Evolutionary conservation across 1,139 yeast species (phyloP), one percentile per base, ranked within the genome.

Genomic region (Yamadazyma dushanensis): DNA sequence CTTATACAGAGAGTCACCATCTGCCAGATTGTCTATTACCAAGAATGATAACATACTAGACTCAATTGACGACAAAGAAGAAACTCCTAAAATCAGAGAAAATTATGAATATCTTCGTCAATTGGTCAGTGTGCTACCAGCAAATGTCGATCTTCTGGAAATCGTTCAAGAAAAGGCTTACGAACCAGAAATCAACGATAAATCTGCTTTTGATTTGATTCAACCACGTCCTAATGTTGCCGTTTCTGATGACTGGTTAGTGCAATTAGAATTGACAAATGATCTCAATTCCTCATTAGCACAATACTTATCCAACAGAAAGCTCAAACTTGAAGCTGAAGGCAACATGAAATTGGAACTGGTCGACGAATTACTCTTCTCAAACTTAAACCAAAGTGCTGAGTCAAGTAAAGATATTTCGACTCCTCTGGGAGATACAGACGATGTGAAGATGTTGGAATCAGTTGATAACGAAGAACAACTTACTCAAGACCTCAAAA

Each of bases 111-210:
- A 69, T 41, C 57, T 68, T 40, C 60, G 59, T 35, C 66, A 61
- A 34, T 46, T 68, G 32, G 62, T 66, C 6, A 57, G 57, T 32
- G 51, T 56, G 1, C 56, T 52, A 31, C 72, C 64, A 9, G 51
- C 57, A 10, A 60, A 59, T 25, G 49, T 59, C 10, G 57, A 63
- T 32, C 49, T 73, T 49, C 51, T 57, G 35, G 70, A 67, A 9
- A 63, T 80, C 11, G 69, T 80, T 7, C 68, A 74, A 34, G 85
- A 80, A 45, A 82, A 79, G 49, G 83, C 79, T 1, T 83, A 76
- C 49, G 94, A 84, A 56, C 92, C 92, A 0, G 80, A 63, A 57
- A 54, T 70, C 15, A 41, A 54, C 1, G 58, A 61, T 37, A 70
- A 59, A 5, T 46, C 50, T 5, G 53, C 53, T 1, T 70, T 69